These are phyloP conservation scores for Fomitopsis schrenkii DNA, from an alignment of 1,284 basidiomycete species.

Conservation along the genomic window DNA sequence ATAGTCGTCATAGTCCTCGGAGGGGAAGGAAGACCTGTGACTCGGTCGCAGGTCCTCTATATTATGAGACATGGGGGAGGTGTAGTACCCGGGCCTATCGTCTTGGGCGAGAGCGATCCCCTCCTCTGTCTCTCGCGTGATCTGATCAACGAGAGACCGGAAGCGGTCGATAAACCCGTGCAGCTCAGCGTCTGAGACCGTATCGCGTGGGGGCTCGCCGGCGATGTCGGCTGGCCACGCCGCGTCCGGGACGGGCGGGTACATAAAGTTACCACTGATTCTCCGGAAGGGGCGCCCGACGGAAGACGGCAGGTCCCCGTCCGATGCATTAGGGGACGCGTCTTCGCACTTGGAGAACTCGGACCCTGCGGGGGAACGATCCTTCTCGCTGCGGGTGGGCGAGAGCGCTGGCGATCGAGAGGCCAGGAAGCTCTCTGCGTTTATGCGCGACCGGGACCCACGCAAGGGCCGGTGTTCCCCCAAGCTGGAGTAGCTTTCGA, in stretches of 20 bases:
- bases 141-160: slow-evolving; percentile 42
- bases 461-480: slow-evolving; percentile 17
- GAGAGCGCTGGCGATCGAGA: slow-evolving; percentile 2
- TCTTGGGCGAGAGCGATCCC: slow-evolving; percentile 34
- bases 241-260: slow-evolving; percentile 11
- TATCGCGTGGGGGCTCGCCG: slow-evolving; percentile 6
- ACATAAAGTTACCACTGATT: slow-evolving; percentile 14
- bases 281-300: slow-evolving; percentile 12
- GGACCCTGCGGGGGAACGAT: neutral
- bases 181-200: slow-evolving; percentile 31
- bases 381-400: slow-evolving; percentile 1
- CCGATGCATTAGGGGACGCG: slow-evolving; percentile 18
- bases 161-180: slow-evolving; percentile 46
- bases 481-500: slow-evolving; percentile 12
- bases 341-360: slow-evolving; percentile 6
- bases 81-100: slow-evolving; percentile 13
- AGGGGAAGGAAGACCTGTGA: neutral
- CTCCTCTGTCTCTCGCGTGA: slow-evolving; percentile 47
- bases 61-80: neutral
- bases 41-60: slow-evolving; percentile 12
- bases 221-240: neutral
- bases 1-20: slow-evolving; percentile 33
- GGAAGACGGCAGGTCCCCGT: slow-evolving; percentile 15
- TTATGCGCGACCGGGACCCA: slow-evolving; percentile 16
- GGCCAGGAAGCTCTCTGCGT: slow-evolving; percentile 5